These are phyloP conservation scores for Curvularia spicifera DNA, from an alignment of 2,329 filamentous ascomycete species.

Conservation along the genomic window DNA sequence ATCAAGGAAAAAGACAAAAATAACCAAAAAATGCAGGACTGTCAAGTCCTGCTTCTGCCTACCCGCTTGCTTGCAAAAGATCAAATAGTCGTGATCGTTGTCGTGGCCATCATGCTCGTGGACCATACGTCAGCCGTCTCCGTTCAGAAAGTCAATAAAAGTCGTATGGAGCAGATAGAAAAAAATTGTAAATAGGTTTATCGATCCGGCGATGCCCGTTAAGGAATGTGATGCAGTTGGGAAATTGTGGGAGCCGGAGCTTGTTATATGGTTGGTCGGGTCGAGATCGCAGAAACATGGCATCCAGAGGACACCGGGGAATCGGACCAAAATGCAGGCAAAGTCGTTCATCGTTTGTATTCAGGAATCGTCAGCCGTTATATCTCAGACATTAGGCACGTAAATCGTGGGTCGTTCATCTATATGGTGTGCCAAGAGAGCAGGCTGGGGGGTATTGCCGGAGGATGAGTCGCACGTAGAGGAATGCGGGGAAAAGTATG, in stretches of 20 bases:
- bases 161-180: slow-evolving; percentile 29
- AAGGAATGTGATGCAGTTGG: slow-evolving; percentile 43
- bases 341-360: slow-evolving; percentile 42
- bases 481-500: slow-evolving; percentile 23
- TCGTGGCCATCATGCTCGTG: slow-evolving; percentile 32
- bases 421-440: slow-evolving; percentile 37
- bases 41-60: slow-evolving; percentile 14
- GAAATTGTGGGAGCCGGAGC: slow-evolving; percentile 24
- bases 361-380: slow-evolving; percentile 44
- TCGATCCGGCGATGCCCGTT: slow-evolving; percentile 26
- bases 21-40: slow-evolving; percentile 19
- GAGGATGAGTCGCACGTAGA: slow-evolving; percentile 34
- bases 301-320: slow-evolving; percentile 46
- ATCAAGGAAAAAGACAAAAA: slow-evolving; percentile 17
- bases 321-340: slow-evolving; percentile 44
- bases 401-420: slow-evolving; percentile 42
- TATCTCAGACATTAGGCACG: slow-evolving; percentile 40
- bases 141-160: slow-evolving; percentile 31
- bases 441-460: slow-evolving; percentile 33
- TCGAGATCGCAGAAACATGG: slow-evolving; percentile 41
- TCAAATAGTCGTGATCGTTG: slow-evolving; percentile 22
- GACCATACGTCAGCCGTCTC: slow-evolving; percentile 38
- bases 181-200: slow-evolving; percentile 13
- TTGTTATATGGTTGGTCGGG: slow-evolving; percentile 16
- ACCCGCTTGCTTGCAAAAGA: slow-evolving; percentile 17